Base-by-base conservation (phyloP, 2,329 filamentous ascomycete species). In the Tolypocladium album region DNA sequence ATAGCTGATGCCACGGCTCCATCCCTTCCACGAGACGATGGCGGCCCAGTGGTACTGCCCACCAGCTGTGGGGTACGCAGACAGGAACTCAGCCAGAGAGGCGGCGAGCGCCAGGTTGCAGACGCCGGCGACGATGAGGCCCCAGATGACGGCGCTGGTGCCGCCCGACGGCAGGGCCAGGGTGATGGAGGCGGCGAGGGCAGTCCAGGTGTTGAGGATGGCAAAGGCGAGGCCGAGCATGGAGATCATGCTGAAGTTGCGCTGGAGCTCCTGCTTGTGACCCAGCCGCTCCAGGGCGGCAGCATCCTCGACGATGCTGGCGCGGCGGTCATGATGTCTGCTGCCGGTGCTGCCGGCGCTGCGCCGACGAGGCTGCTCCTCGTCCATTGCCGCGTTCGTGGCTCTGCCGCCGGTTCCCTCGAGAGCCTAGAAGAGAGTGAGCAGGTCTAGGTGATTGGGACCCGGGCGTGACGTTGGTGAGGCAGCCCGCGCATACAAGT, bases 21-120 rank as follows among this genome's bases (percentile, higher is more conserved):
- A 87, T 59, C 72, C 74, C 61, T 79, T 78, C 77, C 84, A 86
- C 39, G 82, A 79, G 63, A 90, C 75, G 57, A 84, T 74, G 59
- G 87, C 86, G 3, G 86, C 88, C 88, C 87, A 90, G 68, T 90
- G 86, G 64, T 90, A 90, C 71, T 87, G 82, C 17, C 82, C 85
- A 64, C 81, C 82, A 3, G 82, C 82, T 2, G 77, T 80, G 1
- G 78, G 78, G 61, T 85, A 89, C 0, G 85, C 84, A 0, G 84
- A 87, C 12, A 89, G 75, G 67, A 89, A 90, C 69, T 90, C 88
- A 56, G 87, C 87, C 36, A 90, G 77, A 4, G 85, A 88, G 11
- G 84, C 81, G 7, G 88, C 85, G 43, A 90, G 79, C 65, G 84
- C 88, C 12, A 90, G 68, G 66, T 90, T 90, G 75, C 87, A 90